Base-by-base conservation (phyloP, 1,139 yeast genomes). In the Arxiozyma slooffiae region DNA sequence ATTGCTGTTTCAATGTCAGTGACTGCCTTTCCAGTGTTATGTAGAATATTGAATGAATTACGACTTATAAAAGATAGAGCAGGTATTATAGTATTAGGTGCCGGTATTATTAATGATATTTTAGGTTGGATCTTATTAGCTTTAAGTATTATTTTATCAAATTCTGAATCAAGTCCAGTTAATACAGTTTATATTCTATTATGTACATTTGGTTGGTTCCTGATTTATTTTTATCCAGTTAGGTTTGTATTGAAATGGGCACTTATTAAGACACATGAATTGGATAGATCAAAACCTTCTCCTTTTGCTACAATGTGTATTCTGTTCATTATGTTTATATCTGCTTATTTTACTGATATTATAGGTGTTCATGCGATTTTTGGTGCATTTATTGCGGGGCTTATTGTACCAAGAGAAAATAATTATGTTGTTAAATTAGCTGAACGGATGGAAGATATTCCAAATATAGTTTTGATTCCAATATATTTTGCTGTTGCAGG, bases 61-160 rank as follows among this genome's bases (percentile, higher is more conserved):
- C 76, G 85, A 57, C 70, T 85, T 56, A 76, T 83, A 47, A 80
- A 81, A 49, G 89, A 83, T 59, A 71, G 85, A 52, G 89, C 84
- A 9, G 94, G 94, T 37, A 78, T 82, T n/a, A 78, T 85, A 48
- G 92, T 83, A 16, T 70, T 85, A 50, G 85, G 90, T 3, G 92
- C 94, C 1, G 95, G 94, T 48, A 83, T 85, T 52, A 76, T 81
- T 44, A 85, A 85, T 62, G 95, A 85, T 63, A 76, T 85, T 58
- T 66, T 82, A n/a, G 94, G 94, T 3, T 85, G 94, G 95, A 78
- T 85, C 52, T 69, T 85, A 50, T 74, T 85, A 55, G 94, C 94
- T 0, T 71, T 85, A 54, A 79, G 82, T 48, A 83, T 85, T 47
- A 84, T 90, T 16, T n/a, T 85, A 54, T 89, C 90, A 8, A 85